Evolutionary conservation across 768 basidiomycete species (phyloP).

Genomic region (Lactifluus echinatus): DNA sequence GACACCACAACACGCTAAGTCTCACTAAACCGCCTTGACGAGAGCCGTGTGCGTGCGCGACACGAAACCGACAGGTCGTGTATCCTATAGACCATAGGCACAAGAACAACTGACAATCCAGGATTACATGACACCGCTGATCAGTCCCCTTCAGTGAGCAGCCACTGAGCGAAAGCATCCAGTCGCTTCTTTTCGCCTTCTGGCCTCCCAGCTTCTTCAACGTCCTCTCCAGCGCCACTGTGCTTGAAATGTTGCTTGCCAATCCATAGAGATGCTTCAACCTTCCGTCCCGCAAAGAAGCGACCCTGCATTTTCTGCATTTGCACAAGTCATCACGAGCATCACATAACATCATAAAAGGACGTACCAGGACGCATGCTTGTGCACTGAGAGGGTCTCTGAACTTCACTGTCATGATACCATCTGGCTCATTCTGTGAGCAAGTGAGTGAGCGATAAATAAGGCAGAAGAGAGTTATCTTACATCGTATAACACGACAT

Average conservation of each 20-base stretch:
- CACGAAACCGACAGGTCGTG: background rate
- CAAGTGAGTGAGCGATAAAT: background rate
- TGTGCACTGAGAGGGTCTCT: constrained; percentile 86
- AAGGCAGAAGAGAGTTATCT: constrained; percentile 24
- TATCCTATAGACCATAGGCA: too few relatives aligned
- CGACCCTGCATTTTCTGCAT: constrained; percentile 88
- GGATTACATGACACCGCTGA: too few relatives aligned
- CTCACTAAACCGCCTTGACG: background rate
- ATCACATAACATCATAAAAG: background rate
- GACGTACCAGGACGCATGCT: constrained; percentile 76
- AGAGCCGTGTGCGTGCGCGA: background rate
- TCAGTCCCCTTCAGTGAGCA: constrained; percentile 72
- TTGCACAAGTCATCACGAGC: background rate
- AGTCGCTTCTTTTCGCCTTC: constrained; percentile 77
- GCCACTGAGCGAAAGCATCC: constrained; percentile 83
- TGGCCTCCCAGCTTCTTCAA: constrained; percentile 50
- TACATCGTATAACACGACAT: constrained; percentile 91
- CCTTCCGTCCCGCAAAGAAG: constrained; percentile 76
- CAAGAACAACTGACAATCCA: too few relatives aligned
- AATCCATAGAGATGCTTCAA: constrained; percentile 74
- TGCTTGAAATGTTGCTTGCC: constrained; percentile 79
- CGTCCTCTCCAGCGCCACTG: constrained; percentile 57
- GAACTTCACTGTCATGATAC: constrained; percentile 96
- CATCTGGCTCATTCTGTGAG: constrained; percentile 78
- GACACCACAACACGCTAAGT: too few relatives aligned